Percentiles rank a stretch among this genome's conserved stretches.
phyloP scores from a whole-genome alignment of 208 protist species.

The Porcisia hertigi region DNA sequence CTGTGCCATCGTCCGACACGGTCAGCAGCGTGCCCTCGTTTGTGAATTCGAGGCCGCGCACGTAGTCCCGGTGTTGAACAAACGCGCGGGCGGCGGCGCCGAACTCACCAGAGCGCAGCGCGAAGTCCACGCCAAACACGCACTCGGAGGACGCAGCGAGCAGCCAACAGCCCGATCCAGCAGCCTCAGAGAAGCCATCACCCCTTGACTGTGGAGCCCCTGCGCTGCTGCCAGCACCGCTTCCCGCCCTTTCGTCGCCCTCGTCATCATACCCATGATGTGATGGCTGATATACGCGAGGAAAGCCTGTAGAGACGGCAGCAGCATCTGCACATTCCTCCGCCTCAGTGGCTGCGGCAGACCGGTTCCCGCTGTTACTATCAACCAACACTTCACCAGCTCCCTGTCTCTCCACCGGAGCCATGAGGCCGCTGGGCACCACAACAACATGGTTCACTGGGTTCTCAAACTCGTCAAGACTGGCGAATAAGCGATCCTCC shows the following conservation, averaged over 20 bases:
- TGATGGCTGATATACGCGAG: not conserved
- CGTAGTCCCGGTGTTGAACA: conserved; percentile 76
- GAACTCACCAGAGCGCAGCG: conserved; percentile 40
- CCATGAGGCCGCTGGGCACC: conserved; percentile 36
- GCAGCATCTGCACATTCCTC: conserved; percentile 1
- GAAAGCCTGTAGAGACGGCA: conserved; percentile 1
- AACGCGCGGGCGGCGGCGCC: conserved; percentile 53
- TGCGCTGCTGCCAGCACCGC: not conserved
- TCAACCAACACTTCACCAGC: not conserved
- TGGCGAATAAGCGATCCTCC: conserved; percentile 67
- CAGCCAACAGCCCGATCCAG: conserved; percentile 51
- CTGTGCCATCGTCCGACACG: conserved; percentile 81
- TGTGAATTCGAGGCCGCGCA: conserved; percentile 79
- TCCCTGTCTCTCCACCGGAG: not conserved
- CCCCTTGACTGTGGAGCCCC: conserved; percentile 5
- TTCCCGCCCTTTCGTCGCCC: not conserved
- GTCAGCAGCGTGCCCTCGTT: conserved; percentile 59
- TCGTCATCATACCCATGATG: not conserved
- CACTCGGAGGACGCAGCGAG: conserved; percentile 79
- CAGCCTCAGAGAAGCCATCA: conserved; percentile 11
- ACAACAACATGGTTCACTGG: conserved; percentile 82
- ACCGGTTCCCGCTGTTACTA: not conserved
- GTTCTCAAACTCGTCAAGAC: conserved; percentile 83
- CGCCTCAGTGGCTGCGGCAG: conserved; percentile 5
- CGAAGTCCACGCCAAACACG: conserved; percentile 72